Percentiles rank a stretch among this genome's conserved stretches.
phyloP scores from a whole-genome alignment of 176 grass and related monocot genomes.

The Carex parvula region DNA sequence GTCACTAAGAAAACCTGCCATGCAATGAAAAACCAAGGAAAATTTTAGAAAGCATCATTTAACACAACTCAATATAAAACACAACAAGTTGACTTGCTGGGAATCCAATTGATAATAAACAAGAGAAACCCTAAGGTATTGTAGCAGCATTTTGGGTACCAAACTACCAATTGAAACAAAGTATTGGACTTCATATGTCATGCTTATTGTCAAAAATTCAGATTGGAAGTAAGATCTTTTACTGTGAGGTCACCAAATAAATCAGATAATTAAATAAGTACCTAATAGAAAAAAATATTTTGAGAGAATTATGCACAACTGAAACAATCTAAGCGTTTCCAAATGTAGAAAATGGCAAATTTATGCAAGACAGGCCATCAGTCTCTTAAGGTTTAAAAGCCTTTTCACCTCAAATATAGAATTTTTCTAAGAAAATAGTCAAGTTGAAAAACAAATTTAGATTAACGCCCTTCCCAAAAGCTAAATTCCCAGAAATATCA shows the following conservation, averaged over 20 bases:
- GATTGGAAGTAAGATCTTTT: background rate
- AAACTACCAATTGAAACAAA: background rate
- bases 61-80: no score
- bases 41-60: background rate
- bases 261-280: background rate
- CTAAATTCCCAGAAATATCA: background rate
- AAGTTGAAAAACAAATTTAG: background rate
- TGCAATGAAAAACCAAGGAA: background rate
- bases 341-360: slow-evolving; percentile 9
- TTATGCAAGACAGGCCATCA: slow-evolving; percentile 1
- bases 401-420: background rate
- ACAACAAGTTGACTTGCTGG: background rate
- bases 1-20: background rate
- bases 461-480: background rate
- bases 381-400: background rate
- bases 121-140: background rate
- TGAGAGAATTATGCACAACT: background rate
- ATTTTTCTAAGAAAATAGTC: background rate
- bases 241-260: background rate
- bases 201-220: background rate
- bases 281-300: background rate
- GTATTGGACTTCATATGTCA: background rate
- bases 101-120: background rate
- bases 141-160: background rate
- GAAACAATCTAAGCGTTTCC: background rate